A percentile compares a stretch with the other conserved stretches of the same genome.
Evolutionary conservation across 164 flowering plant species (phyloP).

Genomic region (Vitis riparia): DNA sequence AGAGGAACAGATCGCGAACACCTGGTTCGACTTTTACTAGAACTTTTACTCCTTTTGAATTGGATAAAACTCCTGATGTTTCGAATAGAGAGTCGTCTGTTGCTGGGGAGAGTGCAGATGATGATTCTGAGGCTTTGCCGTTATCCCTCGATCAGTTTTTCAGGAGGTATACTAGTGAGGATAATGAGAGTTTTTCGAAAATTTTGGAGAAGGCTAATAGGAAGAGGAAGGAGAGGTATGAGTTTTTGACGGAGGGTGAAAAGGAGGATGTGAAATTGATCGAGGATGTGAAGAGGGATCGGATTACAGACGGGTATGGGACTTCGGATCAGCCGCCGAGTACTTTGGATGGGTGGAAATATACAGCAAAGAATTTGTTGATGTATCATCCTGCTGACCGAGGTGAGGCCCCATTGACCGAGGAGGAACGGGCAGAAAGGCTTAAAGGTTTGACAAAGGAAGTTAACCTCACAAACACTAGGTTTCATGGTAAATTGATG

Average conservation of each 20-base stretch:
- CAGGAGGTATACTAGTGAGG: slow-evolving; percentile 88
- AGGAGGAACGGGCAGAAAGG: slow-evolving; percentile 66
- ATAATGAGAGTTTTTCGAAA: slow-evolving; percentile 81
- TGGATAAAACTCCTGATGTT: slow-evolving; percentile 38
- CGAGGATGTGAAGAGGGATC: slow-evolving; percentile 54
- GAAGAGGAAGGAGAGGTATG: slow-evolving; percentile 80
- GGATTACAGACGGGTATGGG: slow-evolving; percentile 88
- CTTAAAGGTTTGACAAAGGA: slow-evolving; percentile 78
- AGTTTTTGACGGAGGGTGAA: slow-evolving; percentile 59
- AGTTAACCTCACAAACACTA: slow-evolving; percentile 49
- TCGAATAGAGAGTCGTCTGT: slow-evolving; percentile 1
- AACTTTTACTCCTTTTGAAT: slow-evolving; percentile 48
- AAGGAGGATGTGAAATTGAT: slow-evolving; percentile 33
- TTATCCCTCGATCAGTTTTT: slow-evolving; percentile 71
- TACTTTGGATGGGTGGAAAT: slow-evolving; percentile 85
- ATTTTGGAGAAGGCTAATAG: slow-evolving; percentile 80
- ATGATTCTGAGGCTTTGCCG: slow-evolving; percentile 20
- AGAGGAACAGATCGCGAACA: slow-evolving; percentile 36
- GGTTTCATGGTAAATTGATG: slow-evolving; percentile 71
- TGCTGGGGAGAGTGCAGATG: slow-evolving; percentile 25
- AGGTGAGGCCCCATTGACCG: slow-evolving; percentile 78
- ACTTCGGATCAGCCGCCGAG: slow-evolving; percentile 85
- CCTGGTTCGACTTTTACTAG: slow-evolving; percentile 57
- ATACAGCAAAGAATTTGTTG: slow-evolving; percentile 76
- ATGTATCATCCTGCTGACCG: slow-evolving; percentile 84